Percentiles rank a stretch among this genome's conserved stretches.
Conservation (phyloP, 441 rosid species). For the Omphalea diandra region DNA sequence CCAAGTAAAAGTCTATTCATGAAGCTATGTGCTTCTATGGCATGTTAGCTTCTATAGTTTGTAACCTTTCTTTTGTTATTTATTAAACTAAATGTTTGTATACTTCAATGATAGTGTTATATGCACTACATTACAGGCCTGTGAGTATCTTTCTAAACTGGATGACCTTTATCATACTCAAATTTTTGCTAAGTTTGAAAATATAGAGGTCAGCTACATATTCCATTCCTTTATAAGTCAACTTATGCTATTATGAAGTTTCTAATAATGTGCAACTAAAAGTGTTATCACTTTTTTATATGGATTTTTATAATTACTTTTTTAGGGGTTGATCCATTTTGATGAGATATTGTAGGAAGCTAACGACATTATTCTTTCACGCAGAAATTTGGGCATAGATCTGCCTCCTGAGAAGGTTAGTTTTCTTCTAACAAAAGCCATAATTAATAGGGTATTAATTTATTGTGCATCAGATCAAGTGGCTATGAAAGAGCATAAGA, state of each 20-base stretch:
- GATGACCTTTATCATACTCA: constrained; percentile 93
- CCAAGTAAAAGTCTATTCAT: constrained; percentile 42
- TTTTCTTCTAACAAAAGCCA: not conserved
- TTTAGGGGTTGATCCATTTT: constrained; percentile 89
- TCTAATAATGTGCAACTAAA: not conserved
- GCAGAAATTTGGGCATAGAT: constrained; percentile 98
- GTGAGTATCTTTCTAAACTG: constrained; percentile 69
- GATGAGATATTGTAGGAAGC: constrained; percentile 99
- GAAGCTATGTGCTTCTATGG: not conserved
- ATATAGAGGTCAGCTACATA: constrained; percentile 59
- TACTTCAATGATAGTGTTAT: not conserved
- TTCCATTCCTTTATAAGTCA: constrained; percentile 3
- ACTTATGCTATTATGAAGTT: constrained; percentile 2
- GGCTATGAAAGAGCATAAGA: not conserved
- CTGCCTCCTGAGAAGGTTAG: constrained; percentile 97
- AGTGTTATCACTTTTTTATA: not conserved
- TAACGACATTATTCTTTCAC: constrained; percentile 96
- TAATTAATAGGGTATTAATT: not conserved
- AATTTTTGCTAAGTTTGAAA: constrained; percentile 95
- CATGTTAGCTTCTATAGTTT: not conserved
- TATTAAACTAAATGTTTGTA: not conserved
- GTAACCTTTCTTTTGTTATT: not conserved
- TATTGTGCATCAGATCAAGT: not conserved
- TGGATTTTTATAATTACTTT: constrained; percentile 1
- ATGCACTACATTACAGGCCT: constrained; percentile 54